These are phyloP conservation scores for Coprinellus aureogranulatus DNA, from an alignment of 768 basidiomycete species.

Conservation along the genomic window DNA sequence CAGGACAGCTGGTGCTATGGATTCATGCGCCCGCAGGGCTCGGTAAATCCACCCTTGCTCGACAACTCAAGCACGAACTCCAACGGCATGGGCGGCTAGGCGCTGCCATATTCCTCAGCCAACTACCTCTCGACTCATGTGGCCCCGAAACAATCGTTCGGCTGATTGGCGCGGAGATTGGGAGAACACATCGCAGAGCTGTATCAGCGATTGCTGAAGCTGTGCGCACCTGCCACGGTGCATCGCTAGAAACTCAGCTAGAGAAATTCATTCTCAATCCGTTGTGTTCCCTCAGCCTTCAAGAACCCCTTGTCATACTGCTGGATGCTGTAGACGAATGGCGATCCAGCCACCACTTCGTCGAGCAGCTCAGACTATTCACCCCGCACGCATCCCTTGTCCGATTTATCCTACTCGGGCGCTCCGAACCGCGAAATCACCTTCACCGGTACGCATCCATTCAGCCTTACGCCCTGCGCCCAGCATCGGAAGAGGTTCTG, in stretches of 20 bases:
- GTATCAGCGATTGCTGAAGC: background rate
- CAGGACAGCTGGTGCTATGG: slow-evolving; percentile 8
- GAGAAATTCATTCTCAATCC: slow-evolving; percentile 1
- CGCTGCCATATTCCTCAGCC: background rate
- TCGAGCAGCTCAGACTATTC: background rate
- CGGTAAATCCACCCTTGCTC: slow-evolving; percentile 12
- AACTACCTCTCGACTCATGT: background rate
- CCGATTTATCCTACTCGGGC: slow-evolving; percentile 10
- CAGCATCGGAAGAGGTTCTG: background rate
- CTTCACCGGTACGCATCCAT: background rate
- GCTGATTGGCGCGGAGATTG: slow-evolving; percentile 8
- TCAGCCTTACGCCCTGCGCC: background rate
- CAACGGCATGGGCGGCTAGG: background rate
- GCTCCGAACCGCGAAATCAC: background rate
- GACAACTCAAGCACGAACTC: background rate
- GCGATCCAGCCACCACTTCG: background rate
- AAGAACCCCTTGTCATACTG: slow-evolving; percentile 2
- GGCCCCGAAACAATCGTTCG: slow-evolving; percentile 5
- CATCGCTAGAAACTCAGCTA: background rate
- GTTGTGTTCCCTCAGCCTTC: background rate
- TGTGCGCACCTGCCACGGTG: background rate
- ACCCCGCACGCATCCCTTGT: background rate
- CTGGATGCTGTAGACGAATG: slow-evolving; percentile 14
- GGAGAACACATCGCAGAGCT: background rate
- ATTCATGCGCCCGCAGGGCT: slow-evolving; percentile 10